phyloP scores from a whole-genome alignment of 225 moss, liverwort and hornwort species.

The Lunularia cruciata region DNA sequence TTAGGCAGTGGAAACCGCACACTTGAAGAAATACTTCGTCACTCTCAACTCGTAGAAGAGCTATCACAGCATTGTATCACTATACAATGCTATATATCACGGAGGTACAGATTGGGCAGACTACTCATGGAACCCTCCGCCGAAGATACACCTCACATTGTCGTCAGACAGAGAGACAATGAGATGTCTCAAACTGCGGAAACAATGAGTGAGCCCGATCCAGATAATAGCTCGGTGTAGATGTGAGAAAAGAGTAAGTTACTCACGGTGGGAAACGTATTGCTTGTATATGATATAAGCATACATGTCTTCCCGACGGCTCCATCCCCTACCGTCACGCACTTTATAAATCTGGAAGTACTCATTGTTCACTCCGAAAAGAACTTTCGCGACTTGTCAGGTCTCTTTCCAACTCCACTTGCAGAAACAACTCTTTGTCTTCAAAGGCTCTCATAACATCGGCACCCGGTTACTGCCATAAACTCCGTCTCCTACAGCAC shows the following conservation, averaged over 20 bases:
- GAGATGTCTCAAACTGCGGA: background rate
- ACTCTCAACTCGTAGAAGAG: too few species aligned
- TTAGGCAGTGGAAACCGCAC: too few species aligned
- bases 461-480: constrained; percentile 27
- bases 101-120: background rate
- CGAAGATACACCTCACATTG: too few species aligned
- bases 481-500: constrained; percentile 24
- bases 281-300: constrained; percentile 99
- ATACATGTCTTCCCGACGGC: constrained; percentile 99
- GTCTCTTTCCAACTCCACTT: constrained; percentile 19
- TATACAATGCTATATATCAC: background rate
- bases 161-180: background rate
- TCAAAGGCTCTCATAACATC: constrained; percentile 46
- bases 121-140: background rate
- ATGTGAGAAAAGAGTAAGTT: background rate
- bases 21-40: too few species aligned
- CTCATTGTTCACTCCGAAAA: constrained; percentile 66
- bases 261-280: constrained; percentile 98
- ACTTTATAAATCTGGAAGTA: constrained; percentile 99
- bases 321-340: constrained; percentile 99
- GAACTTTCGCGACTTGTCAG: constrained; percentile 14
- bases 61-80: too few species aligned
- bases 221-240: background rate
- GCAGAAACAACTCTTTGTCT: constrained; percentile 29
- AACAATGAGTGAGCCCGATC: background rate